Percentiles rank a stretch among this genome's conserved stretches.
Evolutionary conservation across 2,329 filamentous ascomycete species (phyloP).

Genomic region (Capronia epimyces): DNA sequence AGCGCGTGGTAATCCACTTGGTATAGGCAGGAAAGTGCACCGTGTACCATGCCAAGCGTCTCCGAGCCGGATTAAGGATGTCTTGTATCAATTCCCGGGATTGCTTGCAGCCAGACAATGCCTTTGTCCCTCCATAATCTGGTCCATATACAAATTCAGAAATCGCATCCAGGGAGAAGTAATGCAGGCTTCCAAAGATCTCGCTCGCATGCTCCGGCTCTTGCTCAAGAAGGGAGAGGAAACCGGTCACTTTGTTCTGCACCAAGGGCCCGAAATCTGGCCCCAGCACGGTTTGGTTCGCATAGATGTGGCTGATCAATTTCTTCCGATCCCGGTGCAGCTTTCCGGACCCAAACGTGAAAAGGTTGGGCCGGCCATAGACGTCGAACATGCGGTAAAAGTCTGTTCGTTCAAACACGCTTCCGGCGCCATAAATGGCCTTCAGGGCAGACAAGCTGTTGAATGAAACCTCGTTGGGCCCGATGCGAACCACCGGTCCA

Average conservation of each 20-base stretch:
- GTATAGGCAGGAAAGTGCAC: conserved; percentile 45
- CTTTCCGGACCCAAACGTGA: conserved; percentile 44
- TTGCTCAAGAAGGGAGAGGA: conserved; percentile 39
- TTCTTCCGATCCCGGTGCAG: conserved; percentile 50
- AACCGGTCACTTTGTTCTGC: conserved; percentile 39
- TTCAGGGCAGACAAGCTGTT: conserved; percentile 44
- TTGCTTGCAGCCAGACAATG: conserved; percentile 36
- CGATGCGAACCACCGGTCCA: conserved; percentile 46
- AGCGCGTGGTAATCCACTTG: conserved; percentile 46
- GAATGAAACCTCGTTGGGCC: conserved; percentile 45
- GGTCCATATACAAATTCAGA: conserved; percentile 49
- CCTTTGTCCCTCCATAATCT: conserved; percentile 40
- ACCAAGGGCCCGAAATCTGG: conserved; percentile 34
- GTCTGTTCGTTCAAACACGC: conserved; percentile 45
- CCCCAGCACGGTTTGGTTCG: conserved; percentile 45
- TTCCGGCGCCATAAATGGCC: conserved; percentile 53
- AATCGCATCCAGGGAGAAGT: conserved; percentile 51
- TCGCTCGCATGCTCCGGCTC: conserved; percentile 37
- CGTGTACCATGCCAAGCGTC: conserved; percentile 47
- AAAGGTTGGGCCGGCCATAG: conserved; percentile 42
- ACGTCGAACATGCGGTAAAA: conserved; percentile 55
- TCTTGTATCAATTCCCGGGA: conserved; percentile 45
- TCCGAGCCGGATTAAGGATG: conserved; percentile 45
- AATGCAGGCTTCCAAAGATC: conserved; percentile 49
- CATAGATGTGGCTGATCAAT: conserved; percentile 45